Evolutionary conservation across 2,329 filamentous ascomycete species (phyloP).

Genomic region (Epichloe coenophiala): DNA sequence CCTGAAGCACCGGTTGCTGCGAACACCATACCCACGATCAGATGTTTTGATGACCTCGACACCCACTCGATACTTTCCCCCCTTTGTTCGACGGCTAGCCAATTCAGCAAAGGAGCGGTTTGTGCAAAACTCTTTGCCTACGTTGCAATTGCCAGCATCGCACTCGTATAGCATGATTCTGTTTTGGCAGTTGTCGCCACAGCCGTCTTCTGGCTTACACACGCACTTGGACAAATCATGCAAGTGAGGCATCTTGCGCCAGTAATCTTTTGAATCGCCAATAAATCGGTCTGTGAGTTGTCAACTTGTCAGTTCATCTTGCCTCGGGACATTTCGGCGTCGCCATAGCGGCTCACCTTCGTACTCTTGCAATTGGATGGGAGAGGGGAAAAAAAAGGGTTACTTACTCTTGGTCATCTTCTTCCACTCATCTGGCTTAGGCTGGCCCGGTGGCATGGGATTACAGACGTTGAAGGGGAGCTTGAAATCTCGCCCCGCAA

Average conservation of each 20-base stretch:
- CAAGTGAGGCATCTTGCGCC: constrained; percentile 65
- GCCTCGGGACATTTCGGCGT: too few relatives aligned
- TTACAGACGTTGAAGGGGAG: constrained; percentile 84
- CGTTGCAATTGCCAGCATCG: constrained; percentile 74
- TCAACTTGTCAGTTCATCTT: not conserved
- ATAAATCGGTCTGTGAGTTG: constrained; percentile 64
- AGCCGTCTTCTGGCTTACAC: constrained; percentile 65
- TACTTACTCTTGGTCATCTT: constrained; percentile 73
- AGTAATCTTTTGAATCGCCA: constrained; percentile 65
- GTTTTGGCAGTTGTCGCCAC: constrained; percentile 84
- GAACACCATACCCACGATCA: constrained; percentile 82
- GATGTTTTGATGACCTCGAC: constrained; percentile 89
- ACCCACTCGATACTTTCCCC: constrained; percentile 84
- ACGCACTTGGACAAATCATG: constrained; percentile 66
- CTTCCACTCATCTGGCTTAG: constrained; percentile 85
- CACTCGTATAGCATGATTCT: constrained; percentile 97
- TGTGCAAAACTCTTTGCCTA: constrained; percentile 59
- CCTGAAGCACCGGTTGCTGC: constrained; percentile 76
- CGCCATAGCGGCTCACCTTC: not conserved
- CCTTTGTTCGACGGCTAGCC: constrained; percentile 57
- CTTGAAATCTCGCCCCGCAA: constrained; percentile 69
- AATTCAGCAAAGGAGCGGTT: constrained; percentile 84
- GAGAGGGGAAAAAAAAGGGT: not conserved
- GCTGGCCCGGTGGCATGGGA: constrained; percentile 70
- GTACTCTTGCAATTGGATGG: not conserved